A percentile compares a stretch with the other conserved stretches of the same genome.
Evolutionary conservation across 495 filamentous ascomycete species (phyloP).

Genomic region (Aspergillus bertholletiae): DNA sequence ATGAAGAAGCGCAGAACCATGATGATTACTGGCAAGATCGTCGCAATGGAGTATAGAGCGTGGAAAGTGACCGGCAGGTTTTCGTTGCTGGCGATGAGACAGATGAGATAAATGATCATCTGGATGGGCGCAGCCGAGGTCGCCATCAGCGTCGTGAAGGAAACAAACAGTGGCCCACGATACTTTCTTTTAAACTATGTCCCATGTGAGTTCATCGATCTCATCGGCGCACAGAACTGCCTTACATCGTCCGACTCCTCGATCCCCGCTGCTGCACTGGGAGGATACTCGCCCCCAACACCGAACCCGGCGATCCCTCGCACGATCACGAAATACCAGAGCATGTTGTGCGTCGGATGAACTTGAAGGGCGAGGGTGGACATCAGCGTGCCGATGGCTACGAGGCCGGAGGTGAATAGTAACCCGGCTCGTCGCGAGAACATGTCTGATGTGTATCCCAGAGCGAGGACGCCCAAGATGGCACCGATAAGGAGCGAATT

Average conservation of each 20-base stretch:
- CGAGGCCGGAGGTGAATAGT: slow-evolving; percentile 31
- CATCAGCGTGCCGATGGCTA: slow-evolving; percentile 32
- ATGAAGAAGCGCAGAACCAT: slow-evolving; percentile 30
- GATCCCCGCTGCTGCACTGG: slow-evolving; percentile 30
- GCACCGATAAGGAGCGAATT: slow-evolving; percentile 32
- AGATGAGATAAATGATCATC: slow-evolving; percentile 33
- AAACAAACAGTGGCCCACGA: slow-evolving; percentile 31
- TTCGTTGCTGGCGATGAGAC: slow-evolving; percentile 29
- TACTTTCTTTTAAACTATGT: slow-evolving; percentile 21
- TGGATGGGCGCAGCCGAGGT: slow-evolving; percentile 29
- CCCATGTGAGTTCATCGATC: no score
- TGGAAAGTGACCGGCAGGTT: slow-evolving; percentile 31
- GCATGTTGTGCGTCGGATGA: slow-evolving; percentile 28
- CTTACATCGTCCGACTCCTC: slow-evolving; percentile 32
- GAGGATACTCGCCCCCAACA: slow-evolving; percentile 34
- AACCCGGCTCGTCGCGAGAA: slow-evolving; percentile 27
- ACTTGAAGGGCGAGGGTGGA: slow-evolving; percentile 30
- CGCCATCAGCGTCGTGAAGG: slow-evolving; percentile 36
- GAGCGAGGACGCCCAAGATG: slow-evolving; percentile 30
- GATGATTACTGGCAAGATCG: slow-evolving; percentile 27
- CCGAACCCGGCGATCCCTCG: slow-evolving; percentile 33
- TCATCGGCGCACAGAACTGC: no score
- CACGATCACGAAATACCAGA: slow-evolving; percentile 34
- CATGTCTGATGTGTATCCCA: slow-evolving; percentile 33
- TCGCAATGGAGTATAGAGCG: slow-evolving; percentile 30